Percentiles rank a stretch among this genome's conserved stretches.
phyloP scores from a whole-genome alignment of 345 rosid genomes.

The Populus ilicifolia region DNA sequence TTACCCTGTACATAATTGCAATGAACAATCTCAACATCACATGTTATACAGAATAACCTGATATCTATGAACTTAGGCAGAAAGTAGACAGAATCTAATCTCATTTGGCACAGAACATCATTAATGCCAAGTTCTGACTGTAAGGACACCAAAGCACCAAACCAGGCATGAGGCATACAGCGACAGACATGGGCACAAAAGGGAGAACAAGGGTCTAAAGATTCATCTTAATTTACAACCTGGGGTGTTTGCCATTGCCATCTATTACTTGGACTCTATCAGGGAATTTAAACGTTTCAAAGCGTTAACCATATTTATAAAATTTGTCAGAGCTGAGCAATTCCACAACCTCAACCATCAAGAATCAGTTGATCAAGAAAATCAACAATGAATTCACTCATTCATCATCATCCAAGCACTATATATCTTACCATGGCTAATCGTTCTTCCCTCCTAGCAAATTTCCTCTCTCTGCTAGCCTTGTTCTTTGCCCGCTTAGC shows the following conservation, averaged over 20 bases:
- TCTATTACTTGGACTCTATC: not conserved
- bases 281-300: not conserved
- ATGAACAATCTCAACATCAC: not conserved
- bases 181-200: not conserved
- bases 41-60: not conserved
- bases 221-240: not conserved
- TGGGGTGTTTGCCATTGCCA: not conserved
- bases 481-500: constrained; percentile 95
- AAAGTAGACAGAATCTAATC: not conserved
- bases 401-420: not conserved
- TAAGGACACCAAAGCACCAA: not conserved
- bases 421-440: constrained; percentile 59
- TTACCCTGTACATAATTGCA: constrained; percentile 17
- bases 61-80: not conserved
- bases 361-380: not conserved
- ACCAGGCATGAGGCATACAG: not conserved
- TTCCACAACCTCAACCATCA: not conserved
- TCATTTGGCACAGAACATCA: not conserved
- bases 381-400: not conserved
- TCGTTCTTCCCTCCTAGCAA: constrained; percentile 84
- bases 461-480: constrained; percentile 91
- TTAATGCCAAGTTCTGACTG: not conserved
- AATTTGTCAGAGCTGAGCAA: not conserved
- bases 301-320: too few species aligned
- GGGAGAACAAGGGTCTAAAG: not conserved